phyloP scores from a whole-genome alignment of 2,329 filamentous ascomycete genomes.

The Dendrostoma leiphaemia region DNA sequence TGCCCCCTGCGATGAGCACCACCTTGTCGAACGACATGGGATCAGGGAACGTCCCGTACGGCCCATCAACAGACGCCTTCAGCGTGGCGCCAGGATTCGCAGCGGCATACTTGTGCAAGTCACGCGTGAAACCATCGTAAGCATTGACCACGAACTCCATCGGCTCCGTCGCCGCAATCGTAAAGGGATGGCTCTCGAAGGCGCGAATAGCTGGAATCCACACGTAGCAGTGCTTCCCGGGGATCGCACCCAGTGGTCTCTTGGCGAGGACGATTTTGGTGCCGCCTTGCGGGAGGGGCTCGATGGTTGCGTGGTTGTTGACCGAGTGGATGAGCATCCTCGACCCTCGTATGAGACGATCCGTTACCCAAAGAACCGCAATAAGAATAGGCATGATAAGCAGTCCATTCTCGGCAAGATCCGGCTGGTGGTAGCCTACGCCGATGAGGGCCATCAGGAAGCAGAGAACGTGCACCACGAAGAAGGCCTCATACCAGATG shows the following conservation, averaged over 20 bases:
- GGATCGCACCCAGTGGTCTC: slow-evolving; percentile 41
- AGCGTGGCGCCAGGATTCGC: slow-evolving; percentile 48
- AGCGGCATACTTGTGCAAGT: slow-evolving; percentile 50
- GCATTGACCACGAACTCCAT: slow-evolving; percentile 59
- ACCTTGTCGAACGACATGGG: slow-evolving; percentile 52
- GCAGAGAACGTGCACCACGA: slow-evolving; percentile 48
- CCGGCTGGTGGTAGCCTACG: slow-evolving; percentile 51
- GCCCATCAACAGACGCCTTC: slow-evolving; percentile 54
- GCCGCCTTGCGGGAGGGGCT: slow-evolving; percentile 51
- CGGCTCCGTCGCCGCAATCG: slow-evolving; percentile 50
- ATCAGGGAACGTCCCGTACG: slow-evolving; percentile 56
- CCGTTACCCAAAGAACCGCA: slow-evolving; percentile 47
- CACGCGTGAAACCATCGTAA: slow-evolving; percentile 57
- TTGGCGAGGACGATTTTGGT: slow-evolving; percentile 54
- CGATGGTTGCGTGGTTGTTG: slow-evolving; percentile 52
- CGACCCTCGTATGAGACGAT: slow-evolving; percentile 46
- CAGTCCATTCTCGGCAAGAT: slow-evolving; percentile 36
- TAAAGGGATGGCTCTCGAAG: slow-evolving; percentile 63
- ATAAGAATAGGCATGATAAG: slow-evolving; percentile 41
- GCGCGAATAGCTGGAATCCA: slow-evolving; percentile 59
- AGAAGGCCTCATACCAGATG: slow-evolving; percentile 56
- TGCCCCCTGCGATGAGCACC: slow-evolving; percentile 59
- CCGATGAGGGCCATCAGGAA: slow-evolving; percentile 48
- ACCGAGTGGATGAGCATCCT: slow-evolving; percentile 43
- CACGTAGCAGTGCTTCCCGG: slow-evolving; percentile 62